Base-by-base conservation (phyloP, 2,329 filamentous ascomycete genomes). In the Paecilomyces variotii region DNA sequence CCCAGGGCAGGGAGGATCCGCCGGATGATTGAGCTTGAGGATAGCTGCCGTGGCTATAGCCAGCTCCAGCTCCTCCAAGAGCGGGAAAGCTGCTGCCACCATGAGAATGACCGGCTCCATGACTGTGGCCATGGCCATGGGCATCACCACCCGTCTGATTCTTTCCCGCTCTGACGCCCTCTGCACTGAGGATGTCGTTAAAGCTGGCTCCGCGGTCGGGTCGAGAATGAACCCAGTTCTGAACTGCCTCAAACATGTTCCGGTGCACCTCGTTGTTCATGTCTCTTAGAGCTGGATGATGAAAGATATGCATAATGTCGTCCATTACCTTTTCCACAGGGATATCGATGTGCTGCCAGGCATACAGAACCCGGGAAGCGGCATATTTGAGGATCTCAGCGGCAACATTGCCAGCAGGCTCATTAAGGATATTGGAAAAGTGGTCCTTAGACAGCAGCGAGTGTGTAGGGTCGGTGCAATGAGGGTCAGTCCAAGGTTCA, bases 281-380 rank as follows among this genome's bases (percentile, higher is more conserved):
- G 65, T 94, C 84, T 26, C 93, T 87, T 30, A 91, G 79, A 5
- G 89, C 88, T 1, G 94, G 94, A 70, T 99, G 94, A 72, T 99
- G 94, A 78, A 97, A 96, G 10, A 90, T 86, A 26, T 84, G 84
- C 53, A 91, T 78, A 49, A 95, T 85, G 65, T 97, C 93, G 62
- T 90, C 80, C 62, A 92, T 80, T 0, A 97, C 88, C 73, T 95
- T 89, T 39, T 95, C 84, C 3, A 94, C 87, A 0, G 90, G 85
- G 0, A 96, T 86, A 51, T 87, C 85, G 2, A 88, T 84, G 70
- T 97, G 89, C 63, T 97, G 90, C 91, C 92, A 97, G 2, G 92
- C 93, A 70, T 93, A 96, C 24, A 99, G 81, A 54, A 97, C 78
- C 34, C 93, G 89, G 1, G 93, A 93, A 1, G 91, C 90, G 32